phyloP scores from a whole-genome alignment of 2,329 filamentous ascomycete species.

The Eutypella sp. region DNA sequence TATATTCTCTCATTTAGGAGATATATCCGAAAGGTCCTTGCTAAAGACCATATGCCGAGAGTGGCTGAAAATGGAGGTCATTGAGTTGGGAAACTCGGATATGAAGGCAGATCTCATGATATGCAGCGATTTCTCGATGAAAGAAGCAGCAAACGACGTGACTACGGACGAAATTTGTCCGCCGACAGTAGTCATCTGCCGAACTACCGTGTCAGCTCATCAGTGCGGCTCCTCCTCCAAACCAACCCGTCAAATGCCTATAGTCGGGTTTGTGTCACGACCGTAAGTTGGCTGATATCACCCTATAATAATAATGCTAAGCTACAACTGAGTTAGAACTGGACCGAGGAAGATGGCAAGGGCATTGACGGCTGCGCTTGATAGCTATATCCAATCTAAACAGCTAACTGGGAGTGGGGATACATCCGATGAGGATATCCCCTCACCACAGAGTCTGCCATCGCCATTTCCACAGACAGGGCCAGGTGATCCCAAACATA shows the following conservation, averaged over 20 bases:
- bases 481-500: not conserved
- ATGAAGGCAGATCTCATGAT: constrained; percentile 18
- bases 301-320: not conserved
- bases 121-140: constrained; percentile 14
- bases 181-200: constrained; percentile 29
- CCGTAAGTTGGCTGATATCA: constrained; percentile 23
- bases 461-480: not conserved
- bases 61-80: constrained; percentile 29
- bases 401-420: no score
- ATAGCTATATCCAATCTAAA: not conserved
- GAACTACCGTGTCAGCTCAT: constrained; percentile 26
- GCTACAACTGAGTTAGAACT: constrained; percentile 15
- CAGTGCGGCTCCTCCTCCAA: constrained; percentile 7
- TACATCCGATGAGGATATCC: not conserved
- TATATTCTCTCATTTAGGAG: not conserved
- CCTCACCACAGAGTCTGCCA: not conserved
- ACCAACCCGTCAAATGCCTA: constrained; percentile 12
- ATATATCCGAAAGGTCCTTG: constrained; percentile 10
- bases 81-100: constrained; percentile 1
- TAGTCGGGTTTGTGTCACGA: constrained; percentile 34
- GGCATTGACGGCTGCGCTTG: constrained; percentile 15
- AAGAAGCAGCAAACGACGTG: constrained; percentile 7
- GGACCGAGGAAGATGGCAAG: constrained; percentile 34
- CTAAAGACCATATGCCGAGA: constrained; percentile 25
- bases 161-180: constrained; percentile 7